Conservation (phyloP, 192 early-diverging fungal genomes). For the Mortierella antarctica region DNA sequence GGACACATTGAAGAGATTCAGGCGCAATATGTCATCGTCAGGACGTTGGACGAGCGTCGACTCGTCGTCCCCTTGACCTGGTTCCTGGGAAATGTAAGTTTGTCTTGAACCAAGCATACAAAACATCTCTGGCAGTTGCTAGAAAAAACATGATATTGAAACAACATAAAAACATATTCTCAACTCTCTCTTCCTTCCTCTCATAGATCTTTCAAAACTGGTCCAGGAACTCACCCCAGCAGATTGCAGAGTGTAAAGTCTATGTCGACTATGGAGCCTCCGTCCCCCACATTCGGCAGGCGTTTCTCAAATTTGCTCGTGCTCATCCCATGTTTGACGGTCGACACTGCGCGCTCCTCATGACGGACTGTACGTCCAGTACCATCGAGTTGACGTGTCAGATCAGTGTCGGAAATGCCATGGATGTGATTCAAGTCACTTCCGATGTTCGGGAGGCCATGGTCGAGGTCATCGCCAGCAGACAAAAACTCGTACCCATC, state of each 20-base stretch:
- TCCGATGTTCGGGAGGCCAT: constrained; percentile 44
- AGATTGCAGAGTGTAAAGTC: constrained; percentile 46
- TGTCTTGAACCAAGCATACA: background rate
- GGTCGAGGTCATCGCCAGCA: constrained; percentile 36
- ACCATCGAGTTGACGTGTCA: constrained; percentile 36
- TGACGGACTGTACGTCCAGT: constrained; percentile 17
- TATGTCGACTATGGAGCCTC: constrained; percentile 25
- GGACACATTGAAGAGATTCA: constrained; percentile 58
- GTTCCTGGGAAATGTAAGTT: constrained; percentile 44
- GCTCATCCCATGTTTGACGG: constrained; percentile 35
- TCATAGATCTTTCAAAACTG: constrained; percentile 53
- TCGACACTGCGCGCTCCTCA: constrained; percentile 29
- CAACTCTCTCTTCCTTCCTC: background rate
- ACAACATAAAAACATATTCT: too few species aligned
- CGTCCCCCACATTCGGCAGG: constrained; percentile 34
- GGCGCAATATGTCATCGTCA: constrained; percentile 55
- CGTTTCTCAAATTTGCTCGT: constrained; percentile 39
- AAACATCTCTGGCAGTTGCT: background rate
- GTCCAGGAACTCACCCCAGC: constrained; percentile 45
- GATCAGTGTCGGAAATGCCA: constrained; percentile 38
- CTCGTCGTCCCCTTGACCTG: constrained; percentile 54
- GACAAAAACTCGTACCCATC: background rate
- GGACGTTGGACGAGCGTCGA: constrained; percentile 47
- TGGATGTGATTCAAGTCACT: constrained; percentile 42
- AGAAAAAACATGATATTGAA: background rate